These are phyloP conservation scores for Didymella lethalis DNA, from an alignment of 2,329 filamentous ascomycete species.

Conservation along the genomic window DNA sequence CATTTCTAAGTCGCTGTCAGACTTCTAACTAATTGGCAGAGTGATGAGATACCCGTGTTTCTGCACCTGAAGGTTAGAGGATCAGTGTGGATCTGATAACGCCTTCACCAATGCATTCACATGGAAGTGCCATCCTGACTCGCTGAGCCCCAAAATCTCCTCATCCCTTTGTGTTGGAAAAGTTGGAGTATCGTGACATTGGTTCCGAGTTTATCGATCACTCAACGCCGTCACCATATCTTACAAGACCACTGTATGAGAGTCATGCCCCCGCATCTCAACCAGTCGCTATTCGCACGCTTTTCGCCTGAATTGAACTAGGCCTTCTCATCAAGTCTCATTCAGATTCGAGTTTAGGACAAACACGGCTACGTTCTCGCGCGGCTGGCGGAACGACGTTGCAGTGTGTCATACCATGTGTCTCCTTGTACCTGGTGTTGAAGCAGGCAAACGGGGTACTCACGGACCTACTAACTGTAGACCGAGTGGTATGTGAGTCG, in stretches of 20 bases:
- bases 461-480: background rate
- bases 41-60: background rate
- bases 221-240: background rate
- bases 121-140: background rate
- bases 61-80: background rate
- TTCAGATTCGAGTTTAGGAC: background rate
- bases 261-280: background rate
- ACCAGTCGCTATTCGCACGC: no score
- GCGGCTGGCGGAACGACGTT: background rate
- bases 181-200: background rate
- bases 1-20: background rate
- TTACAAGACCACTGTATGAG: background rate
- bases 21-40: background rate
- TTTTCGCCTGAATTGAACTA: background rate
- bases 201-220: background rate
- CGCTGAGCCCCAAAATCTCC: background rate
- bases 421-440: background rate
- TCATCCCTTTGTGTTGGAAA: background rate
- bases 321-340: background rate
- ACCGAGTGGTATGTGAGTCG: background rate
- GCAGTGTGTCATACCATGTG: background rate
- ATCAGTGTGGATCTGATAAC: background rate
- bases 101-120: background rate
- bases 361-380: background rate
- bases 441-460: no score